These are phyloP conservation scores for Colletotrichum sp. DNA, from an alignment of 2,329 filamentous ascomycete species.

Conservation along the genomic window DNA sequence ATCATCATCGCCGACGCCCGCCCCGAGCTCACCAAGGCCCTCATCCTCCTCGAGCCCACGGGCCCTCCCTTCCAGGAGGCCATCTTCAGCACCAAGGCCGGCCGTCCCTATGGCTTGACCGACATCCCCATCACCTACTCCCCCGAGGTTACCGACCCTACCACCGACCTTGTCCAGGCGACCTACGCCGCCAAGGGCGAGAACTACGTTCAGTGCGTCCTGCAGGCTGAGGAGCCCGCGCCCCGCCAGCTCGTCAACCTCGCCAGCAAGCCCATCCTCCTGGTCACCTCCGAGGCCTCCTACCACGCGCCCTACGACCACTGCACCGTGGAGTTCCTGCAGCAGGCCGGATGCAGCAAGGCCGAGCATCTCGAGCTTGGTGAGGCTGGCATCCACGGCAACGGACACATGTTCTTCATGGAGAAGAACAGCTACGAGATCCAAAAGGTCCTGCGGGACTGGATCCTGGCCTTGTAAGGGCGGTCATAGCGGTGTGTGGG, in stretches of 20 bases:
- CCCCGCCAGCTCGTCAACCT: constrained; percentile 42
- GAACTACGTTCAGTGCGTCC: constrained; percentile 29
- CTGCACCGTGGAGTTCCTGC: constrained; percentile 43
- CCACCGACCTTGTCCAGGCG: constrained; percentile 36
- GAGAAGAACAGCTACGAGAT: constrained; percentile 52
- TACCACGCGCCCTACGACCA: constrained; percentile 53
- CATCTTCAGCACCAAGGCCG: constrained; percentile 36
- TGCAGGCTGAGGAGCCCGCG: constrained; percentile 39
- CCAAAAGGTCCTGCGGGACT: constrained; percentile 26
- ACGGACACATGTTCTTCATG: constrained; percentile 54
- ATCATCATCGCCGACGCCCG: constrained; percentile 46
- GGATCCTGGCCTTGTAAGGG: constrained; percentile 23
- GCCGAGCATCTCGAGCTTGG: constrained; percentile 40
- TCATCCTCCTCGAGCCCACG: constrained; percentile 50
- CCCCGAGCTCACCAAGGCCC: constrained; percentile 42
- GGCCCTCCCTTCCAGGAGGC: constrained; percentile 53
- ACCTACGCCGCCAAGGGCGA: constrained; percentile 25
- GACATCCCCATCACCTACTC: constrained; percentile 53
- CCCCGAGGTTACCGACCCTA: constrained; percentile 43
- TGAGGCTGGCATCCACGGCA: constrained; percentile 44
- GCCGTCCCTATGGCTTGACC: constrained; percentile 50
- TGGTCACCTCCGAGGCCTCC: constrained; percentile 47
- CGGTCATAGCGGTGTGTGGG: not conserved
- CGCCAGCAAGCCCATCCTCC: constrained; percentile 35
- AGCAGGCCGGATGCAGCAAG: constrained; percentile 44